Evolutionary conservation across 192 early-diverging fungal species (phyloP), one percentile per base, ranked within the genome.

Genomic region (Entomortierella chlamydospora): DNA sequence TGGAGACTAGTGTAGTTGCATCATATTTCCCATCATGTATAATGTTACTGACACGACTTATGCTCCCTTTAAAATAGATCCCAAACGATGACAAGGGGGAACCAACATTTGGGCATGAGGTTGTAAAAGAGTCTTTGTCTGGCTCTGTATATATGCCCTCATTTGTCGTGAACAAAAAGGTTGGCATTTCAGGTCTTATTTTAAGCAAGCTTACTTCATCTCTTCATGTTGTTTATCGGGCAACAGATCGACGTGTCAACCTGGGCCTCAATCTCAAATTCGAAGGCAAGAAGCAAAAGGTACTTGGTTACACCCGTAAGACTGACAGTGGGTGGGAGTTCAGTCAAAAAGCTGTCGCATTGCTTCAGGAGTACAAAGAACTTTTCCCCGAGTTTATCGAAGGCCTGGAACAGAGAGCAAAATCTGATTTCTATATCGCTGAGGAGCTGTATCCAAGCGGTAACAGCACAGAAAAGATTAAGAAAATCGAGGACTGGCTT

Each of bases 241-340:
- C 70, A 15, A 80, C 84, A 3, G 88, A 91, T 33, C 85, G 90
- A 23, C 77, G 85, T 13, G 45, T 90, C 30, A 94, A 95, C 57
- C 70, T 98, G 30, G 98, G 98, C 2, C 85, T 99, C 34, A 92
- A 92, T 65, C 86, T 99, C 55, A 98, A 98, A 70, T 98, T 96
- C 72, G 97, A 98, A 54, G 87, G 85, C 10, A 92, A 93, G 71
- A 87, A 90, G 51, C 86, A 92, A 57, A 98, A 98, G 73, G 97
- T 95, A 0, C 63, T 94, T 5, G 97, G 96, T 2, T 97, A 96
- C 74, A 90, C 95, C 7, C 85, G 90, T 49, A 97, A 97, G 69
- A 77, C 72, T 5, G 88, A 91, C 25, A 84, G 81, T 29, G 87
- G 87, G 17, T 99, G 98, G 98, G 93, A 95, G 79, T 99, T 88